These are phyloP conservation scores for Dinochytrium kinnereticum DNA, from an alignment of 371 early-diverging fungal species.

Conservation along the genomic window DNA sequence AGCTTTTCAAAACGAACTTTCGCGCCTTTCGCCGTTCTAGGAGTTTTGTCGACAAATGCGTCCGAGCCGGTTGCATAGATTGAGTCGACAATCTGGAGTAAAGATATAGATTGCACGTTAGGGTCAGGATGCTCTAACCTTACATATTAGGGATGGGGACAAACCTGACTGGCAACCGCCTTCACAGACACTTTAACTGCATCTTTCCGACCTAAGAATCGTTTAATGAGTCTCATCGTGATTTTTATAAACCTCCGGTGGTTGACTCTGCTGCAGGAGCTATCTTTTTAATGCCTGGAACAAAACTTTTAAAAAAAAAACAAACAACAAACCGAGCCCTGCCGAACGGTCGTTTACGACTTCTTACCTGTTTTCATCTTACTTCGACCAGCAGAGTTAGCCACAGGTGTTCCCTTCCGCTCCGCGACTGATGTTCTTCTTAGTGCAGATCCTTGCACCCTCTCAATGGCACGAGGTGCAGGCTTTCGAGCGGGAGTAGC, in stretches of 20 bases:
- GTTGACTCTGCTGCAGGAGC: too few relatives aligned
- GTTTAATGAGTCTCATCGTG: too few relatives aligned
- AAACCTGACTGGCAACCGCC: not conserved
- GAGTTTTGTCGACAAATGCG: not conserved
- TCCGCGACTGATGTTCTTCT: not conserved
- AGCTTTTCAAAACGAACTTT: constrained; percentile 21
- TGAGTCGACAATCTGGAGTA: not conserved
- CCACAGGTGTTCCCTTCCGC: not conserved
- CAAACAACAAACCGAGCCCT: too few relatives aligned
- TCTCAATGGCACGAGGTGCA: not conserved
- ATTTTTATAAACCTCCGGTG: too few relatives aligned
- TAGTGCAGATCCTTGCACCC: not conserved
- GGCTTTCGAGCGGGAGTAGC: not conserved
- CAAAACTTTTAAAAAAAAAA: too few relatives aligned
- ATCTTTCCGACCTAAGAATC: too few relatives aligned
- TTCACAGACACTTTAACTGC: not conserved
- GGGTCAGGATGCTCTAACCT: too few relatives aligned
- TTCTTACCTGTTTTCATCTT: too few relatives aligned
- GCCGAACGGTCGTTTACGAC: too few relatives aligned
- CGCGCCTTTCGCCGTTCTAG: not conserved
- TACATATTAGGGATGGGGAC: too few relatives aligned
- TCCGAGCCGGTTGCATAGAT: not conserved
- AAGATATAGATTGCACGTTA: not conserved
- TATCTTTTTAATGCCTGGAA: too few relatives aligned
- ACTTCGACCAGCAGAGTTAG: too few relatives aligned